phyloP scores from a whole-genome alignment of 208 protist species.

The Lotmaria passim region DNA sequence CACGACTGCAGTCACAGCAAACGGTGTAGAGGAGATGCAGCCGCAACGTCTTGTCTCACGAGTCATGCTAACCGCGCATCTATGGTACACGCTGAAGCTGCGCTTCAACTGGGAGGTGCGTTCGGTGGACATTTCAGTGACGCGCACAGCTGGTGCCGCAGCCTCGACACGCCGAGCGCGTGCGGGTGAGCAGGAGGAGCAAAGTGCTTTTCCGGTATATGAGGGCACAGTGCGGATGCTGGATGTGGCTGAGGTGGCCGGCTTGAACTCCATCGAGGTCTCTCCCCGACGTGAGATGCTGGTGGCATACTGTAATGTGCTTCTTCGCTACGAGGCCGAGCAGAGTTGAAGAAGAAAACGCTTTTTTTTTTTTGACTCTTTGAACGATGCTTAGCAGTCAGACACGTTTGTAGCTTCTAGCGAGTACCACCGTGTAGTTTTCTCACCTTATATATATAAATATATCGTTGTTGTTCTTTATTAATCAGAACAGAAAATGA shows the following conservation, averaged over 20 bases:
- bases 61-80: slow-evolving; percentile 1
- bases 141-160: neutral
- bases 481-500: no score
- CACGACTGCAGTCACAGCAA: neutral
- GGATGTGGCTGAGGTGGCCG: slow-evolving; percentile 25
- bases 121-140: slow-evolving; percentile 28
- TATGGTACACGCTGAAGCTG: slow-evolving; percentile 23
- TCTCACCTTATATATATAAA: no score
- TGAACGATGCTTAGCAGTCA: no score
- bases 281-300: slow-evolving; percentile 42
- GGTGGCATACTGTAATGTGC: slow-evolving; percentile 53
- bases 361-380: slow-evolving; percentile 4
- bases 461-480: no score
- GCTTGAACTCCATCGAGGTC: slow-evolving; percentile 40
- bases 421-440: no score
- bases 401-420: no score
- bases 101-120: slow-evolving; percentile 13
- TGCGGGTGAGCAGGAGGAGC: neutral
- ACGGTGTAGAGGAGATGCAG: neutral
- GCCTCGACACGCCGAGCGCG: neutral
- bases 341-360: neutral
- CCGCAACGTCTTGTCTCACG: slow-evolving; percentile 8
- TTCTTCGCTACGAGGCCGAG: slow-evolving; percentile 26
- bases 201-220: neutral
- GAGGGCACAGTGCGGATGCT: slow-evolving; percentile 25